Percentiles rank a stretch among this genome's conserved stretches.
phyloP scores from a whole-genome alignment of 768 basidiomycete species.

The Chalciporus chontae region DNA sequence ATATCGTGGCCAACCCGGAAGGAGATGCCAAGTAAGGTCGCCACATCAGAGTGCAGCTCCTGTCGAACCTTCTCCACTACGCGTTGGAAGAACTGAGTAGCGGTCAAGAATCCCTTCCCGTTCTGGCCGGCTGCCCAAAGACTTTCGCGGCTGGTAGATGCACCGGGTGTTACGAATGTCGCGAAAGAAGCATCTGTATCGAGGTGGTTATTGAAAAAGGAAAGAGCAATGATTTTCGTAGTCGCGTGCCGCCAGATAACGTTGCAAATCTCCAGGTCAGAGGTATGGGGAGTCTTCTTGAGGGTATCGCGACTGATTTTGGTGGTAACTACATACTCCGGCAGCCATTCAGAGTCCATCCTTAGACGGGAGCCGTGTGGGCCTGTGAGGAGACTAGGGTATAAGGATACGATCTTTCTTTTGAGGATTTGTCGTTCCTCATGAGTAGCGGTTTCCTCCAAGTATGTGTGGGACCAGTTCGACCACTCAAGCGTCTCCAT shows the following conservation, averaged over 20 bases:
- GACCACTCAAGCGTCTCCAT: slow-evolving; percentile 10
- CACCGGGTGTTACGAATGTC: slow-evolving; percentile 14
- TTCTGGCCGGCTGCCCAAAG: slow-evolving; percentile 18
- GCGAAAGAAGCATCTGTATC: slow-evolving; percentile 4
- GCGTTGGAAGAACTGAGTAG: slow-evolving; percentile 14
- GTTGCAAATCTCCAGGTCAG: slow-evolving; percentile 7
- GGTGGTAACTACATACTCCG: too few relatives aligned
- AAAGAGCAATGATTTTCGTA: slow-evolving; percentile 2
- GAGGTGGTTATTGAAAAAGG: slow-evolving; percentile 13
- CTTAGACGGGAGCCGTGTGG: too few relatives aligned
- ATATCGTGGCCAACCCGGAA: slow-evolving; percentile 15
- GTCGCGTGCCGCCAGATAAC: slow-evolving; percentile 6
- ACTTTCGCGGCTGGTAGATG: slow-evolving; percentile 14
- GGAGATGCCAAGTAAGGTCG: slow-evolving; percentile 1
- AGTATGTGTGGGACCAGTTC: slow-evolving; percentile 9
- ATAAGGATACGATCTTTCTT: too few relatives aligned
- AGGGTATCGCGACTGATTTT: too few relatives aligned
- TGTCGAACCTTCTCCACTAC: slow-evolving; percentile 1
- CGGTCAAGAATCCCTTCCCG: slow-evolving; percentile 13
- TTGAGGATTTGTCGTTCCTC: too few relatives aligned
- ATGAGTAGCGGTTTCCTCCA: neutral
- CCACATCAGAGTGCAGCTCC: neutral
- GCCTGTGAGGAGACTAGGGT: too few relatives aligned
- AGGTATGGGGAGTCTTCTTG: neutral
- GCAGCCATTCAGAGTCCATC: too few relatives aligned